These are phyloP conservation scores for Aethionema arabicum DNA, from an alignment of 345 rosid species.

Conservation along the genomic window DNA sequence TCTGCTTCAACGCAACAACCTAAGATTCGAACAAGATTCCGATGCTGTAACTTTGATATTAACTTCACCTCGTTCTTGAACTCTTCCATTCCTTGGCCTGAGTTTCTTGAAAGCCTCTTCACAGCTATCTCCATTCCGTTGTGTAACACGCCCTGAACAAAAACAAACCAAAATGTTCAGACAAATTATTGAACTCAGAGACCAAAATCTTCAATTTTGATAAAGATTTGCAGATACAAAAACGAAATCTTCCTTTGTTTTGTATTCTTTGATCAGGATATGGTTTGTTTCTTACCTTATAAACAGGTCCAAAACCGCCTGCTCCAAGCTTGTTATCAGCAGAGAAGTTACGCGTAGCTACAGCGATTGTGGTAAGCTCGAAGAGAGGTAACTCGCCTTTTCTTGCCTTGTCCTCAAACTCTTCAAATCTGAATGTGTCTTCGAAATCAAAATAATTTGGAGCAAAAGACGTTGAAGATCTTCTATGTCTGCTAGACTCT, in stretches of 20 bases:
- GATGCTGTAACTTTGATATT: slow-evolving; percentile 33
- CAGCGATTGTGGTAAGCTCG: slow-evolving; percentile 39
- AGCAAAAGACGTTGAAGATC: slow-evolving; percentile 8
- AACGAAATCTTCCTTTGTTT: no score
- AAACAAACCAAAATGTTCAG: background rate
- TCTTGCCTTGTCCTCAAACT: slow-evolving; percentile 27
- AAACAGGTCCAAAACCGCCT: slow-evolving; percentile 77
- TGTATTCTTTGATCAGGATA: background rate
- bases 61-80: slow-evolving; percentile 33
- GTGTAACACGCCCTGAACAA: slow-evolving; percentile 25
- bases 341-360: slow-evolving; percentile 60
- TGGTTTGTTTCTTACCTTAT: slow-evolving; percentile 45
- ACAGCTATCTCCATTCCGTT: slow-evolving; percentile 30
- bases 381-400: slow-evolving; percentile 49
- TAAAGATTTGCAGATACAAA: background rate
- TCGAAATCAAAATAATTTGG: slow-evolving; percentile 26
- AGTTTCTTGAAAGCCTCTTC: slow-evolving; percentile 29
- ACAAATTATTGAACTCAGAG: background rate
- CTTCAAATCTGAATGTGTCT: slow-evolving; percentile 34
- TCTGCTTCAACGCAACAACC: slow-evolving; percentile 41
- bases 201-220: background rate
- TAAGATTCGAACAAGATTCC: slow-evolving; percentile 35
- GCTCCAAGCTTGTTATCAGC: slow-evolving; percentile 55
- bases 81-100: slow-evolving; percentile 34
- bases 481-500: slow-evolving; percentile 26